A percentile compares a stretch with the other conserved stretches of the same genome.
These are phyloP conservation scores for Hyaloperonospora brassicae DNA, from an alignment of 352 stramenopile genomes.

Conservation along the genomic window DNA sequence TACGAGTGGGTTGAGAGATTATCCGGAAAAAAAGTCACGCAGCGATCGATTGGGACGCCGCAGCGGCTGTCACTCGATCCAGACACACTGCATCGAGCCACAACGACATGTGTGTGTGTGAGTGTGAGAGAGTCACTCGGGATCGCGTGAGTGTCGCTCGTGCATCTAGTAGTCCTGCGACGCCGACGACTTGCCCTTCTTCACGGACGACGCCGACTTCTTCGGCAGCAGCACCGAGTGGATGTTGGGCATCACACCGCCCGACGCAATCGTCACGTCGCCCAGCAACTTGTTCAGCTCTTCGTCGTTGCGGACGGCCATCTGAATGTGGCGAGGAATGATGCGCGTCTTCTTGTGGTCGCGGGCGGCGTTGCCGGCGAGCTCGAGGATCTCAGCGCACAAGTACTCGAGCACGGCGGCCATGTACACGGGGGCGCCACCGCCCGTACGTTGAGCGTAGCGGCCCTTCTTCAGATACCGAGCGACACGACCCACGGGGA, in stretches of 20 bases:
- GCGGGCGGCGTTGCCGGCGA: conserved; percentile 90
- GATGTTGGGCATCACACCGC: conserved; percentile 95
- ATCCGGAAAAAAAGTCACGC: no score
- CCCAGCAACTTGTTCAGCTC: conserved; percentile 94
- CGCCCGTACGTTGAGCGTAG: conserved; percentile 88
- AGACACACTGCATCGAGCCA: no score
- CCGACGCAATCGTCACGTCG: conserved; percentile 90
- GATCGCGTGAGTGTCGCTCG: no score
- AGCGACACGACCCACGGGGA: conserved; percentile 91
- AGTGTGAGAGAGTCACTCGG: no score
- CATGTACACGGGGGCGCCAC: conserved; percentile 91
- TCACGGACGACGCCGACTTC: conserved; percentile 52
- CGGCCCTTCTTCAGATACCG: conserved; percentile 90
- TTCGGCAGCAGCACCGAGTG: conserved; percentile 88
- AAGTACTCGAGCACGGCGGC: conserved; percentile 92
- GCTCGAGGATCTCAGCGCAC: conserved; percentile 91
- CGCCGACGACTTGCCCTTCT: conserved; percentile 45
- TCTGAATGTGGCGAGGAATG: conserved; percentile 93
- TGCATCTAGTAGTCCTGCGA: conserved; percentile 56
- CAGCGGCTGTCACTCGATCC: no score
- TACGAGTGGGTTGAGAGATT: no score
- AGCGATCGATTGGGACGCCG: no score
- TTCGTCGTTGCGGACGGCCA: conserved; percentile 90
- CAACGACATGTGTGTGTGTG: no score
- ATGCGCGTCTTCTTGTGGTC: conserved; percentile 97